phyloP scores from a whole-genome alignment of 139 green algal species.

The Yamagishiella unicocca region DNA sequence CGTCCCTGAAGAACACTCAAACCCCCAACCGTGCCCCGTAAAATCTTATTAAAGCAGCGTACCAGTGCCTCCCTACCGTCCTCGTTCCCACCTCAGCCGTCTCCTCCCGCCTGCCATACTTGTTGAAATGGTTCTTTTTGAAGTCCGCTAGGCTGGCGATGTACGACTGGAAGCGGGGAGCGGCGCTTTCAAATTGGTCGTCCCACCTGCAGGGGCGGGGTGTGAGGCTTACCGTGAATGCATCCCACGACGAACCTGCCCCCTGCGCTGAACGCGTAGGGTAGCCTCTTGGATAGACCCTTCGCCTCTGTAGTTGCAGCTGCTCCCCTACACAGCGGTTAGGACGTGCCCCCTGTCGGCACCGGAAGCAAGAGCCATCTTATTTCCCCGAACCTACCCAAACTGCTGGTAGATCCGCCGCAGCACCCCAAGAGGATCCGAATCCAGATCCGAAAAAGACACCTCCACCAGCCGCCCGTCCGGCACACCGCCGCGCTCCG shows the following conservation, averaged over 20 bases:
- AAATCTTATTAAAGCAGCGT: no score
- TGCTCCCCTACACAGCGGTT: no score
- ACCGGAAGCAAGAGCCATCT: not conserved
- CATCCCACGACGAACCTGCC: not conserved
- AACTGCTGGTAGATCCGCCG: constrained; percentile 61
- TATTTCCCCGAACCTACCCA: constrained; percentile 18
- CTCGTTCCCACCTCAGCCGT: not conserved
- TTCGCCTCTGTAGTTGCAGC: no score
- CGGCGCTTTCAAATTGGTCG: constrained; percentile 27
- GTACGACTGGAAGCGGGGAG: constrained; percentile 49
- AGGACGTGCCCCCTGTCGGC: no score
- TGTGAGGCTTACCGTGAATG: no score
- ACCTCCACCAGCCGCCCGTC: constrained; percentile 61
- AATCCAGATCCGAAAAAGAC: constrained; percentile 68
- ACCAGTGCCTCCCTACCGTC: no score
- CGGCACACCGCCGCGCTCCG: constrained; percentile 3
- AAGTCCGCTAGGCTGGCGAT: constrained; percentile 56
- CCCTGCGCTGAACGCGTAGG: no score
- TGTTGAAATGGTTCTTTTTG: constrained; percentile 68
- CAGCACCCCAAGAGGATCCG: constrained; percentile 59
- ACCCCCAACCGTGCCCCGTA: not conserved
- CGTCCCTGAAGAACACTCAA: not conserved
- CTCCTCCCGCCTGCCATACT: constrained; percentile 14
- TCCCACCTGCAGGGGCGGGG: constrained; percentile 16
- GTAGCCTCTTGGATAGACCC: no score